Base-by-base conservation (phyloP, 1,284 basidiomycete species). In the Abortiporus biennis region DNA sequence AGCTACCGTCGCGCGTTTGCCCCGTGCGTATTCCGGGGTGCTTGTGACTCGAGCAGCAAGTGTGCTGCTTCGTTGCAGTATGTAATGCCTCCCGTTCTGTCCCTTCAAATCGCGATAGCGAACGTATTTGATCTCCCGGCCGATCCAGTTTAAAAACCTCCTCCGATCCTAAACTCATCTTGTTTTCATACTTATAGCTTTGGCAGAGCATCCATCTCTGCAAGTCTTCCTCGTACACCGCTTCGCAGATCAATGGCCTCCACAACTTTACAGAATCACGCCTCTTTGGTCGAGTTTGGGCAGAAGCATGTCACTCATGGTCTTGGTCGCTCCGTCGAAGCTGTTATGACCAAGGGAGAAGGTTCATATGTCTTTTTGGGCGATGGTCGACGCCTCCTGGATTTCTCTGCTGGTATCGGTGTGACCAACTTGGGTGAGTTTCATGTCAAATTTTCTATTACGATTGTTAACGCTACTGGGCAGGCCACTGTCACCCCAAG, bases 341-440 rank as follows among this genome's bases (percentile, higher is more conserved):
- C 80, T 6, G 72, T 94, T 43, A 82, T 94, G 65, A 69, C 72
- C 42, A 85, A 80, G 54, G 92, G 85, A 30, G 69, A 81, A 54
- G 92, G 91, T 9, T 80, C 86, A 1, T 87, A 83, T 56, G 78
- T 91, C 44, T 68, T 68, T 25, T 76, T 84, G 46, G 69, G 80
- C 33, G 82, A 90, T 50, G 91, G 89, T 4, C 72, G 76, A 44
- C 71, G 67, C 53, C 57, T 87, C 56, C 72, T 94, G 38, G 91
- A 93, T 63, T 93, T 93, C 54, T 92, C 87, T 3, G 78, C 76
- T 55, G 92, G 92, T 19, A 94, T 93, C 54, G 88, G 85, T 29
- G 84, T 92, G 1, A 88, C 85, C 0, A 80, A 76, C 56, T 69
- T 92, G 22, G 86, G 85, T 86, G 40, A 46, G 71, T 61, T 6